Evolutionary conservation across 441 rosid genomes (phyloP), one percentile per base, ranked within the genome.

Genomic region (Euphorbia schlechtendalii): DNA sequence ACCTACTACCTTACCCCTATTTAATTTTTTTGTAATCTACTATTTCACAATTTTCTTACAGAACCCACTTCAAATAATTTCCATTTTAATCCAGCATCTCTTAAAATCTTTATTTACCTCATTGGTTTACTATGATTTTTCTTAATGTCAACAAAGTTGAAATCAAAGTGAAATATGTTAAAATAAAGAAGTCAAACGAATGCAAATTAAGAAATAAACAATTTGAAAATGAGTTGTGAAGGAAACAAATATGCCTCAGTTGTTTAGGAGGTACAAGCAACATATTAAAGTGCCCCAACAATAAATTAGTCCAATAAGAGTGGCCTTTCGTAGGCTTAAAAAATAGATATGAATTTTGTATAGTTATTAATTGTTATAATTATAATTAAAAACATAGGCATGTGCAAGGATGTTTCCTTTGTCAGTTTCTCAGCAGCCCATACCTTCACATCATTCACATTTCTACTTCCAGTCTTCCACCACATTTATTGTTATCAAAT

Each of bases 401-500:
- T 38, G 72, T 70, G 74, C 66, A 56, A 22, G 0, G 74, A 68
- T 67, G 69, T 68, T 75, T 73, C 74, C 63, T 70, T 54, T 28
- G 69, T 45, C 69, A 18, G 61, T 20, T 61, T n/a, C n/a, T 57
- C 66, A 20, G 17, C 41, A 62, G 15, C 38, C 64, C 24, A 24
- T 61, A 4, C 21, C 1, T 20, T 21, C 43, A 24, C 53, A 45
- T 10, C 12, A n/a, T 59, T 57, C 43, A 57, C 61, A 57, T 32
- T 32, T 32, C 32, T 1, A n/a, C 10, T 56, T 27, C 11, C 12
- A 56, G 11, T n/a, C n/a, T n/a, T n/a, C n/a, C n/a, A n/a, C n/a
- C n/a, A n/a, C n/a, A n/a, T n/a, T n/a, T n/a, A n/a, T n/a, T 36
- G 4, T 36, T 36, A 36, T 36, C 40, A 36, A 36, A 36, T n/a